These are phyloP conservation scores for Puccinia horiana DNA, from an alignment of 1,284 basidiomycete genomes.

Conservation along the genomic window DNA sequence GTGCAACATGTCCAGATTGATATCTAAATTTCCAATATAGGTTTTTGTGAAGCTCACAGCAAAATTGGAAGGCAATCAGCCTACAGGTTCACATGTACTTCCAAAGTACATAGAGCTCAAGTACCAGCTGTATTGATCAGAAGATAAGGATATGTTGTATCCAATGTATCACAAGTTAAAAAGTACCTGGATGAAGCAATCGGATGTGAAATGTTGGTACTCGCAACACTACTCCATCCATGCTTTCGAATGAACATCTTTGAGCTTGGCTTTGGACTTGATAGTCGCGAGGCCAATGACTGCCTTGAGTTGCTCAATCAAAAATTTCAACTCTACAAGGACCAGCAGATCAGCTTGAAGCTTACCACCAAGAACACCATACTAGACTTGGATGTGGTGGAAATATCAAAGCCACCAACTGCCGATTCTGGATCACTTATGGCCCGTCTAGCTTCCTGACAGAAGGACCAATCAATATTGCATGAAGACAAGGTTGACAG, in stretches of 20 bases:
- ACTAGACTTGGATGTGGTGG: background rate
- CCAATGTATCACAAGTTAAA: slow-evolving; percentile 1
- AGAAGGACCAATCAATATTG: background rate
- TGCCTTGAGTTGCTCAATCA: background rate
- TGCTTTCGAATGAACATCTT: background rate
- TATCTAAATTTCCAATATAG: no score
- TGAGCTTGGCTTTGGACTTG: background rate
- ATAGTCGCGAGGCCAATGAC: background rate
- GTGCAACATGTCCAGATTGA: no score
- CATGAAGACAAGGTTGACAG: background rate
- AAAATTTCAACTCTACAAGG: background rate
- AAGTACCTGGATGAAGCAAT: background rate
- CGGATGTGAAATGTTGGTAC: background rate
- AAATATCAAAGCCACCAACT: background rate
- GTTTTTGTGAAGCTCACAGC: no score
- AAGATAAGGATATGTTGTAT: background rate
- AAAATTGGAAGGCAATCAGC: background rate
- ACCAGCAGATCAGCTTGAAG: no score
- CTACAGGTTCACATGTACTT: background rate
- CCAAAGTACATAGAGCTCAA: slow-evolving; percentile 1
- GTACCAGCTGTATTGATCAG: background rate
- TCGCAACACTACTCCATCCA: background rate
- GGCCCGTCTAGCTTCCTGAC: background rate
- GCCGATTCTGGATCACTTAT: background rate
- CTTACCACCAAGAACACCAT: background rate